phyloP scores from a whole-genome alignment of 176 grass and related monocot species.

The Cenchrus fungigraminus region DNA sequence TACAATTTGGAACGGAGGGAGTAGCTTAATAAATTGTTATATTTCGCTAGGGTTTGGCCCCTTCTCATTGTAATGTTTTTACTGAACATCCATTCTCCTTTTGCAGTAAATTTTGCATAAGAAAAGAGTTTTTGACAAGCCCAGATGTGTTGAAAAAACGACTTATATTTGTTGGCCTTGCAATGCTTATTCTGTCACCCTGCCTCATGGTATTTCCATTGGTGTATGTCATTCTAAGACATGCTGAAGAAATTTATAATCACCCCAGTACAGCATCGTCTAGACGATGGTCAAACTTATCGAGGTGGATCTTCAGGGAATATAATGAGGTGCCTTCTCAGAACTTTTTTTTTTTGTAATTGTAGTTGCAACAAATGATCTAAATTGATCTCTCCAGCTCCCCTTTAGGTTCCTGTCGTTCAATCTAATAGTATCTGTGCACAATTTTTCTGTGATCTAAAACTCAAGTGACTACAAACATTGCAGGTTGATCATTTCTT shows the following conservation, averaged over 20 bases:
- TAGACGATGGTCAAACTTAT: constrained; percentile 96
- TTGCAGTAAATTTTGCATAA: constrained; percentile 93
- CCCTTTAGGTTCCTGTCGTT: neutral
- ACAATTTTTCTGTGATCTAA: constrained; percentile 17
- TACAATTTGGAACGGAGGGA: too few relatives aligned
- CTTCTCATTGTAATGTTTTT: neutral
- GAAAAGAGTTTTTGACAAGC: constrained; percentile 82
- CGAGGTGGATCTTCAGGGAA: constrained; percentile 97
- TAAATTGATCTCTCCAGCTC: neutral
- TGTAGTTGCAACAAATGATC: neutral
- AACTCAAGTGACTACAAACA: constrained; percentile 26
- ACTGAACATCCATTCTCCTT: constrained; percentile 32
- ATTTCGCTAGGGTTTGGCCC: constrained; percentile 14
- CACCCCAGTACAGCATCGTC: constrained; percentile 95
- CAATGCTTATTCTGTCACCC: constrained; percentile 89
- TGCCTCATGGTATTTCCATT: constrained; percentile 92
- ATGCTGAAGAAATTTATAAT: constrained; percentile 96
- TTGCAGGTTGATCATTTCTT: constrained; percentile 97
- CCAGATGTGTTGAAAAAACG: constrained; percentile 75
- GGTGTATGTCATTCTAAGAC: constrained; percentile 90
- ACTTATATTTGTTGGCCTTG: constrained; percentile 77
- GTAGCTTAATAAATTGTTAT: constrained; percentile 3
- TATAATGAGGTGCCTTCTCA: constrained; percentile 87
- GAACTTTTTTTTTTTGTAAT: constrained; percentile 7
- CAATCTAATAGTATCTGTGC: constrained; percentile 29